A percentile compares a stretch with the other conserved stretches of the same genome.
These are phyloP conservation scores for Ananas comosus DNA, from an alignment of 176 grass and related monocot genomes.

Conservation along the genomic window DNA sequence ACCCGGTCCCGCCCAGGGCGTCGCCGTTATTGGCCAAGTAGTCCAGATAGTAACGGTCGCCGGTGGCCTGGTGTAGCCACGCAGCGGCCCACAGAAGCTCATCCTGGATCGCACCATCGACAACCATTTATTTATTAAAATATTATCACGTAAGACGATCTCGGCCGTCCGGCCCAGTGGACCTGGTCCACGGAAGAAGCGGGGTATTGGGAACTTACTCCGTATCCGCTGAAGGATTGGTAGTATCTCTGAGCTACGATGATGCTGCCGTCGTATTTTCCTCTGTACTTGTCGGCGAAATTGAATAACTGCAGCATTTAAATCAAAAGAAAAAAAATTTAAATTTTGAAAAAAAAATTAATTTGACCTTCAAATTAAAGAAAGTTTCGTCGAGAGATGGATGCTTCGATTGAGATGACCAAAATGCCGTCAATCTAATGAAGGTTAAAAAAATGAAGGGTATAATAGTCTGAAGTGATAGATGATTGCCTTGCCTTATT, in stretches of 20 bases:
- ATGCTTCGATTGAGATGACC: background rate
- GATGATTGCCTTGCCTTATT: no score
- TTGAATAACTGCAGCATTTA: conserved; percentile 54
- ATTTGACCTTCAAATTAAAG: background rate
- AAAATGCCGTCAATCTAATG: no score
- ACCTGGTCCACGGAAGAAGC: background rate
- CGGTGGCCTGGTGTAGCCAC: conserved; percentile 57
- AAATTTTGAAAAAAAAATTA: background rate
- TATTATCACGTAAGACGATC: background rate
- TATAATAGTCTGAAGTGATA: no score
- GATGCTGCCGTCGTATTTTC: conserved; percentile 82
- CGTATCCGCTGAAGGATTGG: conserved; percentile 60
- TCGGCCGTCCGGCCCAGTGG: background rate
- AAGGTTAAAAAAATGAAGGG: no score
- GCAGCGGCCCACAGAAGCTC: conserved; percentile 89
- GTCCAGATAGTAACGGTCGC: conserved; percentile 52
- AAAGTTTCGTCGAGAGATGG: no score
- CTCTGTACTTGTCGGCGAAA: conserved; percentile 77
- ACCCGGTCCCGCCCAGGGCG: conserved; percentile 66
- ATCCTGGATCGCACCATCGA: conserved; percentile 26
- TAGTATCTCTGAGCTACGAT: conserved; percentile 43
- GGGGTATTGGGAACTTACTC: conserved; percentile 9
- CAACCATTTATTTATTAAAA: no score
- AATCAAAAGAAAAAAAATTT: background rate
- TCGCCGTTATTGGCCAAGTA: conserved; percentile 63